A percentile compares a stretch with the other conserved stretches of the same genome.
phyloP scores from a whole-genome alignment of 129 eudicot species.

The Helichrysum umbraculigerum region DNA sequence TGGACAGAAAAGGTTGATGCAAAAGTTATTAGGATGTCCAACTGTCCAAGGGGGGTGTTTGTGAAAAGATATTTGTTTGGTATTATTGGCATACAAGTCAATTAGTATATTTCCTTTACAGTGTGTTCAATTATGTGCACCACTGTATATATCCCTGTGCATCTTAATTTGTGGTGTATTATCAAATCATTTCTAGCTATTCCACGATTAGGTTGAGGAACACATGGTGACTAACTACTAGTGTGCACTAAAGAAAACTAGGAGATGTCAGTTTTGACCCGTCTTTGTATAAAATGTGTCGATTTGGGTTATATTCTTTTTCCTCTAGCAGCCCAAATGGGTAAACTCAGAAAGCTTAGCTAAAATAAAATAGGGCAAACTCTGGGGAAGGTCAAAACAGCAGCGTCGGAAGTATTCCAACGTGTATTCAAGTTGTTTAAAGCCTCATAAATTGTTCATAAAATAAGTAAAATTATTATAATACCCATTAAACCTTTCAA shows the following conservation, averaged over 20 bases:
- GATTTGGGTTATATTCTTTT: neutral
- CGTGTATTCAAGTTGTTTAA: neutral
- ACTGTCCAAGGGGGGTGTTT: constrained; percentile 19
- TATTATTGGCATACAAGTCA: constrained; percentile 13
- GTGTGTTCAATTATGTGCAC: neutral
- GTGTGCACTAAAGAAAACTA: neutral
- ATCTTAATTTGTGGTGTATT: neutral
- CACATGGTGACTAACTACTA: neutral
- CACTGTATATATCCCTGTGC: neutral
- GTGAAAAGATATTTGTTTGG: neutral
- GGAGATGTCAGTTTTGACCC: neutral
- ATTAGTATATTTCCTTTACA: constrained; percentile 1
- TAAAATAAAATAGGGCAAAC: neutral
- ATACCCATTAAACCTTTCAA: too few relatives aligned
- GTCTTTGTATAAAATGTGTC: neutral
- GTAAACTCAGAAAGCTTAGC: neutral
- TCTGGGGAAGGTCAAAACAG: neutral
- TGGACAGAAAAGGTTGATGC: constrained; percentile 12
- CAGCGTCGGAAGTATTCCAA: too few relatives aligned
- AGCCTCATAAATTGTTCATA: neutral
- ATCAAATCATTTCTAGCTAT: neutral
- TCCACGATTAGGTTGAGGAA: neutral
- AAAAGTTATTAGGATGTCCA: constrained; percentile 13
- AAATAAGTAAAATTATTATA: too few relatives aligned
- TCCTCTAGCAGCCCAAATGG: neutral